A percentile compares a stretch with the other conserved stretches of the same genome.
phyloP scores from a whole-genome alignment of 805 yeast genomes.

The Candida sonorensis region DNA sequence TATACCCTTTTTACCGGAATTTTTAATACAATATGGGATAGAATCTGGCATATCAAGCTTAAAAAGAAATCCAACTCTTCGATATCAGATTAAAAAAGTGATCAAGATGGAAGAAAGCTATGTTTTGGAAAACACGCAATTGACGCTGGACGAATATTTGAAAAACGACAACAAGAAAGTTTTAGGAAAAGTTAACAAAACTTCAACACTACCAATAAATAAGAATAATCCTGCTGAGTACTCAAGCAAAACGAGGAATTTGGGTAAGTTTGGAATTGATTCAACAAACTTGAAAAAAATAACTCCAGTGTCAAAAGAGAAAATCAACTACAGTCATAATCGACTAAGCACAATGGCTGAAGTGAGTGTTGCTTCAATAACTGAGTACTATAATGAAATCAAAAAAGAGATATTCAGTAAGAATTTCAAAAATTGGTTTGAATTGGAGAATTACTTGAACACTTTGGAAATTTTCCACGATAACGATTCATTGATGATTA shows the following conservation, averaged over 20 bases:
- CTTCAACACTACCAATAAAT: no score
- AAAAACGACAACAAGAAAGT: no score
- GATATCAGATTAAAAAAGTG: constrained; percentile 13
- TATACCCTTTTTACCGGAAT: constrained; percentile 10
- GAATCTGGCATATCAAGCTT: constrained; percentile 7
- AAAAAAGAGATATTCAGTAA: constrained; percentile 12
- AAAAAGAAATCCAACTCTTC: constrained; percentile 17
- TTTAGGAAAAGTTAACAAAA: no score
- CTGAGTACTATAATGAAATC: constrained; percentile 17
- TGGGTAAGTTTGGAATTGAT: constrained; percentile 8
- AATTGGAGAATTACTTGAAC: constrained; percentile 8
- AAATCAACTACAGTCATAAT: constrained; percentile 6
- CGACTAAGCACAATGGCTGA: constrained; percentile 20
- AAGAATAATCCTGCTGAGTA: no score
- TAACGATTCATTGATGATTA: constrained; percentile 17
- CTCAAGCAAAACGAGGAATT: no score
- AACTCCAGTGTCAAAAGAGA: constrained; percentile 4
- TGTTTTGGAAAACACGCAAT: constrained; percentile 12
- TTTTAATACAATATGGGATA: constrained; percentile 15
- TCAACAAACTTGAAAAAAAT: constrained; percentile 5
- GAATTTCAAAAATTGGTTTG: constrained; percentile 11
- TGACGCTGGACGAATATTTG: constrained; percentile 10
- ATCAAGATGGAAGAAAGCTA: constrained; percentile 4
- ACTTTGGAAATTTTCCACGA: constrained; percentile 14
- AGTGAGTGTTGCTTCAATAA: constrained; percentile 21